Conservation (phyloP, 805 yeast species). For the Schwanniomyces yamadae region DNA sequence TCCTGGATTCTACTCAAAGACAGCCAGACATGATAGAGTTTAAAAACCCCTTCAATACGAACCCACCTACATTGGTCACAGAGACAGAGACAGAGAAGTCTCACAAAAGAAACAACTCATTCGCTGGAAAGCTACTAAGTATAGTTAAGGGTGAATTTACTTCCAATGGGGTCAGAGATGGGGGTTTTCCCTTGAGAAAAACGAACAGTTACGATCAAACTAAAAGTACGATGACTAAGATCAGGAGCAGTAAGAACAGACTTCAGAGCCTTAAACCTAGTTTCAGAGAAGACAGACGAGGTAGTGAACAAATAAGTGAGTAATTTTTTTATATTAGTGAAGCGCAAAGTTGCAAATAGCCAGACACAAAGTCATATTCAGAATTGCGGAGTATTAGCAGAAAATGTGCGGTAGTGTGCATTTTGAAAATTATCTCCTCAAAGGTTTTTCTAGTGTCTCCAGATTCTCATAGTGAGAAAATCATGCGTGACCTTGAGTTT, state of each 20-base stretch:
- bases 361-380: neutral
- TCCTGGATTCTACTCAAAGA: too few relatives aligned
- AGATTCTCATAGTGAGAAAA: conserved; percentile 3
- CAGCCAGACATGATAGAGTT: conserved; percentile 8
- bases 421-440: conserved; percentile 1
- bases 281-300: conserved; percentile 16
- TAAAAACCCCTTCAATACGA: conserved; percentile 18
- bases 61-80: conserved; percentile 8
- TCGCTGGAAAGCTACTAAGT: conserved; percentile 20
- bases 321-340: conserved; percentile 15
- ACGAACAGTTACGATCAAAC: conserved; percentile 31
- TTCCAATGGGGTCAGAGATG: neutral
- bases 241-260: conserved; percentile 21
- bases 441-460: conserved; percentile 1
- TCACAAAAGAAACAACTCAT: conserved; percentile 14
- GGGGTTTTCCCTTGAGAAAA: conserved; percentile 2
- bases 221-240: conserved; percentile 31
- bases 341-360: neutral
- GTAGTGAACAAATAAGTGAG: conserved; percentile 35
- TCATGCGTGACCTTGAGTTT: conserved; percentile 3
- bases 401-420: conserved; percentile 1
- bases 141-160: conserved; percentile 13
- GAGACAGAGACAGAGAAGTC: neutral
- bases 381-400: conserved; percentile 4
- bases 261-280: conserved; percentile 11